Evolutionary conservation across 2,329 filamentous ascomycete species (phyloP), one percentile per base, ranked within the genome.

Genomic region (Coleophoma crateriformis): DNA sequence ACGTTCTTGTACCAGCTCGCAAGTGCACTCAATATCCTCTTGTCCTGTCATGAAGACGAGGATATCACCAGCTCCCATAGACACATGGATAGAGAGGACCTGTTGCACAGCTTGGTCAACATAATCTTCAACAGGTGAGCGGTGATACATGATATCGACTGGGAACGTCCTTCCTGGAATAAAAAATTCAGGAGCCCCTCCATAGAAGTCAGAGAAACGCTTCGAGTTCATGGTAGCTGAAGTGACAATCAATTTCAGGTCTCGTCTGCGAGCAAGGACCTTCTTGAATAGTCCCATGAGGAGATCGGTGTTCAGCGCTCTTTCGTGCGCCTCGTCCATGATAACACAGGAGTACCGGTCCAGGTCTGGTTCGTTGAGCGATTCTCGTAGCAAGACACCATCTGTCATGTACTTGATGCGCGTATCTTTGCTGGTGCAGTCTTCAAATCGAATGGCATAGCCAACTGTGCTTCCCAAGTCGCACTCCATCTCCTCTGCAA

Each of bases 381-480:
- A 96, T 64, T 99, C 95, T 71, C 94, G 82, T 33, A 99, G 78
- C 41, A 99, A 73, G 19, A 99, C 89, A 73, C 94, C 94, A 63
- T 99, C 95, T 0, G 94, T 99, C 91, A 99, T 96, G 68, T 99
- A 99, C 70, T 99, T 99, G 72, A 99, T 97, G 52, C 85, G 77
- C 0, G 94, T 99, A 50, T 97, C 87, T 58, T 90, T 90, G 73
- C 90, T 96, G 1, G 94, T 99, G 68, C 91, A 96, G 66, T 99
- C 95, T 65, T 99, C 94, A 62, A 99, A 99, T 48, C 94, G 90
- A 65, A 99, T 99, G 1, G 94, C 90, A 67, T 99, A 99, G 32
- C 94, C 94, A 35, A 99, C 95, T 0, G 85, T 80, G 50, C 86
- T 85, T 45, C 94, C 94, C 10, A 99, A 75, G 50, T 85, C 85